Evolutionary conservation across 495 filamentous ascomycete genomes (phyloP).

Genomic region (Trichoderma erinaceum): DNA sequence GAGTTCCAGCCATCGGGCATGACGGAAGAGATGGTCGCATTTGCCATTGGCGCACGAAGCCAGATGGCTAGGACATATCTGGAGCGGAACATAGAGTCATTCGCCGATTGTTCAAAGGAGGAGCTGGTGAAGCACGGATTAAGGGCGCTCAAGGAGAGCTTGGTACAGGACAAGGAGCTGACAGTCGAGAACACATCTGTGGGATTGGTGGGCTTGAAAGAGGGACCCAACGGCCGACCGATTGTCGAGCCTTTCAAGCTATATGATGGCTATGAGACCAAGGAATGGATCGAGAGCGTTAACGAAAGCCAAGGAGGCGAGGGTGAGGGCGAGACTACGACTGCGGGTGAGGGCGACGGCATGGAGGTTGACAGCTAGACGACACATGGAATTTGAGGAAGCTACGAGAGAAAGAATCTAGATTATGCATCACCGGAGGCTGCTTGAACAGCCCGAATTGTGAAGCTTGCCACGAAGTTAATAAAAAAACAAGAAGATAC

Average conservation of each 20-base stretch:
- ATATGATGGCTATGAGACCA: constrained; percentile 82
- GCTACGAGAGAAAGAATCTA: not conserved
- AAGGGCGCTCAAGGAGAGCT: constrained; percentile 85
- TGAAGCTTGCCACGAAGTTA: constrained; percentile 17
- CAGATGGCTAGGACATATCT: constrained; percentile 97
- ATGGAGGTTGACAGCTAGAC: constrained; percentile 74
- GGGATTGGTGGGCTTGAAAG: constrained; percentile 66
- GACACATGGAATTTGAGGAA: not conserved
- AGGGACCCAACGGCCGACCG: constrained; percentile 33
- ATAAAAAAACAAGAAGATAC: constrained; percentile 16
- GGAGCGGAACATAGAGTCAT: constrained; percentile 81
- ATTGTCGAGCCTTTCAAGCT: constrained; percentile 79
- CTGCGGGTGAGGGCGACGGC: constrained; percentile 37
- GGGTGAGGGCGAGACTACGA: constrained; percentile 32
- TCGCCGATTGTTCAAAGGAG: constrained; percentile 64
- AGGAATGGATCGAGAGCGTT: constrained; percentile 65
- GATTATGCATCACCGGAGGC: constrained; percentile 14
- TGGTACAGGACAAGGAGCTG: constrained; percentile 94
- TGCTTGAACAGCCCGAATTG: not conserved
- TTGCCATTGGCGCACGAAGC: constrained; percentile 88
- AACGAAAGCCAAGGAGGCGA: constrained; percentile 44
- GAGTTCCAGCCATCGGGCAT: constrained; percentile 96
- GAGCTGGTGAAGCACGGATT: constrained; percentile 88
- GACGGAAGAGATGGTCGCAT: constrained; percentile 93
- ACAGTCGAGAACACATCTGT: constrained; percentile 94